phyloP scores from a whole-genome alignment of 1,284 basidiomycete genomes.

The Agroathelia rolfsii region DNA sequence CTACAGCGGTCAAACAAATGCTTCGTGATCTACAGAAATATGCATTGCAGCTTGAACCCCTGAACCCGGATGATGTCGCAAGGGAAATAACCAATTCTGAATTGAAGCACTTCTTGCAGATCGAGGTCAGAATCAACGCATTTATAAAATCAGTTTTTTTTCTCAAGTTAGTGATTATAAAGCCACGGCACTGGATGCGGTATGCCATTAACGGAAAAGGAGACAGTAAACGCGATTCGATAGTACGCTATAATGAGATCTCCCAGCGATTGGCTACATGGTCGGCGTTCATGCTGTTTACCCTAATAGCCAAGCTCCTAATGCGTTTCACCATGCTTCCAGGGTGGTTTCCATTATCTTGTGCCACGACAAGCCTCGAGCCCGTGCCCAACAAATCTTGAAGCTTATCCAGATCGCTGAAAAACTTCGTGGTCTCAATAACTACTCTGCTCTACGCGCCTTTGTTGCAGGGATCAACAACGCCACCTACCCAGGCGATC shows the following conservation, averaged over 20 bases:
- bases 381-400: slow-evolving; percentile 63
- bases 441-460: slow-evolving; percentile 73
- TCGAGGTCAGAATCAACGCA: no score
- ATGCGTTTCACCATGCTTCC: no score
- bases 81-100: slow-evolving; percentile 70
- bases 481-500: slow-evolving; percentile 59
- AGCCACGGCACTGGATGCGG: slow-evolving; percentile 76
- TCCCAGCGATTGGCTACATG: slow-evolving; percentile 72
- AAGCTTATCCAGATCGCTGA: slow-evolving; percentile 70
- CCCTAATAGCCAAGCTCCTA: no score
- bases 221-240: slow-evolving; percentile 50
- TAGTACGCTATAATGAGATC: slow-evolving; percentile 56
- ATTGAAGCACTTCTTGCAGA: slow-evolving; percentile 52
- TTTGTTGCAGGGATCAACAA: slow-evolving; percentile 78
- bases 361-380: slow-evolving; percentile 61
- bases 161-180: slow-evolving; percentile 7
- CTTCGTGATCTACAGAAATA: slow-evolving; percentile 51
- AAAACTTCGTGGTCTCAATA: slow-evolving; percentile 57
- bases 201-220: slow-evolving; percentile 64
- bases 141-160: slow-evolving; percentile 6
- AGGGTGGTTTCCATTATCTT: slow-evolving; percentile 75
- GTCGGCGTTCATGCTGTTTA: slow-evolving; percentile 28
- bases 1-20: slow-evolving; percentile 43
- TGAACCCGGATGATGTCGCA: slow-evolving; percentile 56
- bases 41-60: slow-evolving; percentile 40